These are phyloP conservation scores for Chrysoporthe austroafricana DNA, from an alignment of 2,329 filamentous ascomycete species.

Conservation along the genomic window DNA sequence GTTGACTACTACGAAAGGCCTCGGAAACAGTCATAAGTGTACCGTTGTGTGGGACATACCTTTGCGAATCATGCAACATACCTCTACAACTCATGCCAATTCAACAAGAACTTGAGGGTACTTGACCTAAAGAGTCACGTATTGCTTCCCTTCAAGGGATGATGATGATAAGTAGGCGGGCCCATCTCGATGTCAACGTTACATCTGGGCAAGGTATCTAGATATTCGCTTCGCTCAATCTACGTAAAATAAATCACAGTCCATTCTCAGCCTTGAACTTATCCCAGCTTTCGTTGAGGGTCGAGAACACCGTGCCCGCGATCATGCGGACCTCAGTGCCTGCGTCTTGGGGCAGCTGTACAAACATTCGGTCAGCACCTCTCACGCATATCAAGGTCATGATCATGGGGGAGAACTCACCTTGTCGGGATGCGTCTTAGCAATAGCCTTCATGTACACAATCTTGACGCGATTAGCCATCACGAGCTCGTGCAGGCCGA, in stretches of 20 bases:
- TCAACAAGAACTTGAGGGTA: background rate
- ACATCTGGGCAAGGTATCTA: slow-evolving; percentile 28
- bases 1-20: background rate
- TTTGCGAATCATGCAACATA: too few relatives aligned
- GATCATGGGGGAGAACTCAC: slow-evolving; percentile 55
- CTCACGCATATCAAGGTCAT: slow-evolving; percentile 8
- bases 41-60: background rate
- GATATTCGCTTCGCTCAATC: slow-evolving; percentile 9
- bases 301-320: slow-evolving; percentile 67
- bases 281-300: slow-evolving; percentile 74
- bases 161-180: background rate
- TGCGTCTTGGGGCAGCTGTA: slow-evolving; percentile 65
- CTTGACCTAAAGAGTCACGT: background rate
- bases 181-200: slow-evolving; percentile 14
- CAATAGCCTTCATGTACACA: slow-evolving; percentile 98
- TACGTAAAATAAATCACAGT: slow-evolving; percentile 45
- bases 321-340: slow-evolving; percentile 69
- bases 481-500: slow-evolving; percentile 86
- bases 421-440: slow-evolving; percentile 98
- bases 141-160: background rate
- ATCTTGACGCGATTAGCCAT: slow-evolving; percentile 96
- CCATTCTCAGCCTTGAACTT: slow-evolving; percentile 73
- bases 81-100: background rate
- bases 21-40: background rate
- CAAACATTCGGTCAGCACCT: background rate